Evolutionary conservation across 1,139 yeast genomes (phyloP).

Genomic region (Candida sp.): DNA sequence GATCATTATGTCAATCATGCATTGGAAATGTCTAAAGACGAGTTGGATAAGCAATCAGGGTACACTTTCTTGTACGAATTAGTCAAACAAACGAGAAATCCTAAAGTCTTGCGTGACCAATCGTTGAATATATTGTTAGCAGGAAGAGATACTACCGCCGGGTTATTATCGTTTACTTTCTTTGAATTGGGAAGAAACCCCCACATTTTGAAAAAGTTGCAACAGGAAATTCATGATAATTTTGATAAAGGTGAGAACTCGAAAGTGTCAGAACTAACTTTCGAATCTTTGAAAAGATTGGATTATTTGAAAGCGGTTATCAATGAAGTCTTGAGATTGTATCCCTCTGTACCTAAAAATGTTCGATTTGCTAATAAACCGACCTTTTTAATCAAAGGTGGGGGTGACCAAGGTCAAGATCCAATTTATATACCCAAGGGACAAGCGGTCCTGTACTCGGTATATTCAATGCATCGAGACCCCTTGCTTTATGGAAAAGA

Average conservation of each 20-base stretch:
- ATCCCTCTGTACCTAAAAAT: conserved; percentile 53
- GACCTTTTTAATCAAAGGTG: conserved; percentile 52
- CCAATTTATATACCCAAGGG: conserved; percentile 46
- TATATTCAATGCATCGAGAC: conserved; percentile 40
- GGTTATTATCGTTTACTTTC: conserved; percentile 45
- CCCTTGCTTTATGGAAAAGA: conserved; percentile 42
- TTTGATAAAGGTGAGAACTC: conserved; percentile 30
- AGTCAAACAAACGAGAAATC: conserved; percentile 48
- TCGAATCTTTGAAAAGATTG: conserved; percentile 48
- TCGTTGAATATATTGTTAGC: conserved; percentile 50
- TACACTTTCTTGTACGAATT: conserved; percentile 51
- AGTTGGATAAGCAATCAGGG: conserved; percentile 33
- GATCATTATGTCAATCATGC: conserved; percentile 27
- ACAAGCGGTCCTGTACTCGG: conserved; percentile 33
- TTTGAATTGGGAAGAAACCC: conserved; percentile 46
- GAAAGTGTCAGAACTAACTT: conserved; percentile 23
- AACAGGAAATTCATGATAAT: conserved; percentile 28
- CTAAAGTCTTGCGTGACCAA: conserved; percentile 47
- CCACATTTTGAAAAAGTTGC: conserved; percentile 32
- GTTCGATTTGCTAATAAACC: conserved; percentile 40
- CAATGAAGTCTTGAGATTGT: conserved; percentile 48
- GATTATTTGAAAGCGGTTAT: conserved; percentile 46
- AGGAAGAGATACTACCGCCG: conserved; percentile 60
- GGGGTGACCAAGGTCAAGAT: conserved; percentile 42
- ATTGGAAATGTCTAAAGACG: conserved; percentile 23